A percentile compares a stretch with the other conserved stretches of the same genome.
Evolutionary conservation across 768 basidiomycete genomes (phyloP).

Genomic region (Tricholoma bakamatsutake): DNA sequence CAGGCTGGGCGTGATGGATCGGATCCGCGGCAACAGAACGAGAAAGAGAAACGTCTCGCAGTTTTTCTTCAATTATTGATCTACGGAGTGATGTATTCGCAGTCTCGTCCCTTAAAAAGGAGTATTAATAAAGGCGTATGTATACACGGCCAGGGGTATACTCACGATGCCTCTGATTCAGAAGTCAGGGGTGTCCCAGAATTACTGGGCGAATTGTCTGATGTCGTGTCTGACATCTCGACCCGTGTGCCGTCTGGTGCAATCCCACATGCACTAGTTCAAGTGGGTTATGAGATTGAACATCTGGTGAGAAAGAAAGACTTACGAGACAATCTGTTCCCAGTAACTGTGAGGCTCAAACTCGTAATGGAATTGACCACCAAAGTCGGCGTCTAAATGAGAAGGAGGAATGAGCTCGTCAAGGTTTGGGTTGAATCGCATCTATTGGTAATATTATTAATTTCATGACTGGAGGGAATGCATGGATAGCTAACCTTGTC

Average conservation of each 20-base stretch:
- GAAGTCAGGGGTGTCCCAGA: not conserved
- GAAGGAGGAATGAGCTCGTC: slow-evolving; percentile 64
- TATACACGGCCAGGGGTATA: not conserved
- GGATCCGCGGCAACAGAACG: not conserved
- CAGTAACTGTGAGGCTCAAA: slow-evolving; percentile 75
- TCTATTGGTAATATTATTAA: slow-evolving; percentile 33
- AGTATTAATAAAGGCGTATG: not conserved
- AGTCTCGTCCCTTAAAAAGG: not conserved
- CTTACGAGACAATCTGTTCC: slow-evolving; percentile 69
- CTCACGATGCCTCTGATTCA: not conserved
- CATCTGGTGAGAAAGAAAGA: slow-evolving; percentile 1
- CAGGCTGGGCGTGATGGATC: not conserved
- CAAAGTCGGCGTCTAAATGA: slow-evolving; percentile 81
- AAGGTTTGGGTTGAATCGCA: slow-evolving; percentile 86
- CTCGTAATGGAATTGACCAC: slow-evolving; percentile 67
- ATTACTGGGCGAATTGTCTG: not conserved
- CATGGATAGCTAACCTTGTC: slow-evolving; percentile 56
- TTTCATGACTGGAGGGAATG: not conserved
- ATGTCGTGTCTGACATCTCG: slow-evolving; percentile 11
- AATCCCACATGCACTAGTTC: slow-evolving; percentile 46
- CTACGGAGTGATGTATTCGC: not conserved
- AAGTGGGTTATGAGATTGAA: not conserved
- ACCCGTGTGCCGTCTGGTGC: slow-evolving; percentile 49
- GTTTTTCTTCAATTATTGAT: not conserved
- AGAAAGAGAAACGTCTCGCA: not conserved